Evolutionary conservation across 345 rosid species (phyloP).

Genomic region (Brassica rapa): DNA sequence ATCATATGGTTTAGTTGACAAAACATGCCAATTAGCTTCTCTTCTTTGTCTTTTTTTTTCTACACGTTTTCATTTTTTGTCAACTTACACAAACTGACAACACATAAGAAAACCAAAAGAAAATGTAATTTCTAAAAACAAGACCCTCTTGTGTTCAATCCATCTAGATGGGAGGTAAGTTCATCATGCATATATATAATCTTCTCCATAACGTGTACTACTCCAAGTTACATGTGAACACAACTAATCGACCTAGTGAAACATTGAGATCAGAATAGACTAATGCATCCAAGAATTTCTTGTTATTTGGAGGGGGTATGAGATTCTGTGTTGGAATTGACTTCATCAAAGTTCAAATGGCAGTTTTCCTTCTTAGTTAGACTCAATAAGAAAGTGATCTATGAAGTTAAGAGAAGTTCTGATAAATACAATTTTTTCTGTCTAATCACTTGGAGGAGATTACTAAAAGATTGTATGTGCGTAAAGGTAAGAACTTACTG

Average conservation of each 20-base stretch:
- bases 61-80: slow-evolving; percentile 45
- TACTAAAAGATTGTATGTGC: not conserved
- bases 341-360: slow-evolving; percentile 84
- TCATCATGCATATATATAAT: not conserved
- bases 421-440: not conserved
- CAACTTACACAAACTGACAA: not conserved
- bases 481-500: slow-evolving; percentile 44
- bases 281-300: slow-evolving; percentile 65
- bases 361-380: slow-evolving; percentile 76
- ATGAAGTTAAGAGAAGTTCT: not conserved
- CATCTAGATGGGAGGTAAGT: slow-evolving; percentile 91
- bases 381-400: slow-evolving; percentile 45
- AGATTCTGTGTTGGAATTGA: slow-evolving; percentile 91
- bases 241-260: slow-evolving; percentile 13
- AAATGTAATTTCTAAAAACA: slow-evolving; percentile 12
- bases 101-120: not conserved
- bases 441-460: too few relatives aligned
- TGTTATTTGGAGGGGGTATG: slow-evolving; percentile 97
- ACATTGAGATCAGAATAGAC: slow-evolving; percentile 58
- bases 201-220: not conserved
- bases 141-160: slow-evolving; percentile 76
- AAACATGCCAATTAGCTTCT: slow-evolving; percentile 48
- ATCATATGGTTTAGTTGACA: slow-evolving; percentile 38
- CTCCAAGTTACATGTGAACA: slow-evolving; percentile 5
- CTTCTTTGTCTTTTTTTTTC: slow-evolving; percentile 29